These are phyloP conservation scores for Prunus padus DNA, from an alignment of 306 rosid species.

Conservation along the genomic window DNA sequence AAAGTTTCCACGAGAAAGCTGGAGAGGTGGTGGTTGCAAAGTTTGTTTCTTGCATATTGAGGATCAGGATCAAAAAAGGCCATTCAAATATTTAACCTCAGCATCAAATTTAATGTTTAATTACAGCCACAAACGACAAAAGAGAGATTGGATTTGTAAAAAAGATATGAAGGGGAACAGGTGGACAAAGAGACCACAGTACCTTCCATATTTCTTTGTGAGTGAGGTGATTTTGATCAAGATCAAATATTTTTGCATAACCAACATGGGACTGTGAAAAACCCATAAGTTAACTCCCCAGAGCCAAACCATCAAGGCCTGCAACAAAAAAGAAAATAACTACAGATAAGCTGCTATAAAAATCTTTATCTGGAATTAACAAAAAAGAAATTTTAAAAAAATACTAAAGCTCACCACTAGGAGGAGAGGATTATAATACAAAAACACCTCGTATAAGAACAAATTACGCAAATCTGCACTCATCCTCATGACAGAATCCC, in stretches of 20 bases:
- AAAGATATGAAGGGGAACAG: too few relatives aligned
- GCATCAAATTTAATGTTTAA: too few relatives aligned
- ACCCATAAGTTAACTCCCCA: constrained; percentile 96
- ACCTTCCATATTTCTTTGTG: constrained; percentile 97
- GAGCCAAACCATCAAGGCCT: constrained; percentile 95
- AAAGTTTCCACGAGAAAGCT: too few relatives aligned
- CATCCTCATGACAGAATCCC: constrained; percentile 99
- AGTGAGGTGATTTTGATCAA: constrained; percentile 84
- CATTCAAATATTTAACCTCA: too few relatives aligned
- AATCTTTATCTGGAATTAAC: too few relatives aligned
- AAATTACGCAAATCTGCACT: constrained; percentile 85
- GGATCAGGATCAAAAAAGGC: too few relatives aligned
- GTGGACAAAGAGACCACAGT: constrained; percentile 7
- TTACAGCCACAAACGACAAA: too few relatives aligned
- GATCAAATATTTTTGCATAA: constrained; percentile 81
- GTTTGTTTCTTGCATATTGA: too few relatives aligned
- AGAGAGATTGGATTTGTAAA: too few relatives aligned
- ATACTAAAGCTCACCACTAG: constrained; percentile 63
- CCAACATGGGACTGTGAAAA: constrained; percentile 57
- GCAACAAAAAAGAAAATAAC: constrained; percentile 35
- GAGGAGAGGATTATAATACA: constrained; percentile 96
- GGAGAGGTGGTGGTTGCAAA: too few relatives aligned
- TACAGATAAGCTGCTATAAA: not conserved
- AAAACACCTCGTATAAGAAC: constrained; percentile 92
- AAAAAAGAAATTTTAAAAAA: not conserved